Evolutionary conservation across 306 rosid genomes (phyloP).

Genomic region (Gastrolobium villosum): DNA sequence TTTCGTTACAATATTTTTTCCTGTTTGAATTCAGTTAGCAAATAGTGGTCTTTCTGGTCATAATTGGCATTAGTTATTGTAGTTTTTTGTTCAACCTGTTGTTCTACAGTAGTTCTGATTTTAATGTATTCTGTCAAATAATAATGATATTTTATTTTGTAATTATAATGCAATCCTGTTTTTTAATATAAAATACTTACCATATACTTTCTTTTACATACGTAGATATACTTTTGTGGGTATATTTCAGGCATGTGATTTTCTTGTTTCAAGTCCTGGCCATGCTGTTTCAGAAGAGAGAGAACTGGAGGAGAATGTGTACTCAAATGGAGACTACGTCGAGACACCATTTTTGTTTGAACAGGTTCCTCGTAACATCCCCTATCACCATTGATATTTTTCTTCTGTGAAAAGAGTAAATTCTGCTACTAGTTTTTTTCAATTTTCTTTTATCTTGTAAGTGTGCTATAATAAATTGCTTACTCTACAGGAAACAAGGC

Average conservation of each 20-base stretch:
- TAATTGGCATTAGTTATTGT: not conserved
- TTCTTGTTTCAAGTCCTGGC: constrained; percentile 73
- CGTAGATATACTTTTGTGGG: constrained; percentile 37
- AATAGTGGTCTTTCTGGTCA: constrained; percentile 20
- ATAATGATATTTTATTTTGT: constrained; percentile 4
- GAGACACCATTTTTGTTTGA: constrained; percentile 77
- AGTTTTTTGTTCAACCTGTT: not conserved
- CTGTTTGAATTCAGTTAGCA: no score
- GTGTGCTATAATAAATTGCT: constrained; percentile 1
- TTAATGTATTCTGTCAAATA: constrained; percentile 26
- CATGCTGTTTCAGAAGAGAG: constrained; percentile 70
- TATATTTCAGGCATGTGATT: constrained; percentile 71
- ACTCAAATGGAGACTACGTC: constrained; percentile 68
- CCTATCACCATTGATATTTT: constrained; percentile 20
- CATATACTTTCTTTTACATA: constrained; percentile 29
- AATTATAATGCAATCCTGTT: not conserved
- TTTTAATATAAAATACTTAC: constrained; percentile 28
- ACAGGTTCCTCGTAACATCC: constrained; percentile 60
- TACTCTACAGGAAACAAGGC: constrained; percentile 66
- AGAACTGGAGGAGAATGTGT: constrained; percentile 77
- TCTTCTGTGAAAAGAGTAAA: not conserved
- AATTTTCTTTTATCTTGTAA: constrained; percentile 9
- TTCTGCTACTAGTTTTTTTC: constrained; percentile 32
- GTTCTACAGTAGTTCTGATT: constrained; percentile 31
- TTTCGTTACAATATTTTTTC: no score